A percentile compares a stretch with the other conserved stretches of the same genome.
Conservation (phyloP, 2,329 filamentous ascomycete genomes). For the Stagonosporopsis chrysanthemi region DNA sequence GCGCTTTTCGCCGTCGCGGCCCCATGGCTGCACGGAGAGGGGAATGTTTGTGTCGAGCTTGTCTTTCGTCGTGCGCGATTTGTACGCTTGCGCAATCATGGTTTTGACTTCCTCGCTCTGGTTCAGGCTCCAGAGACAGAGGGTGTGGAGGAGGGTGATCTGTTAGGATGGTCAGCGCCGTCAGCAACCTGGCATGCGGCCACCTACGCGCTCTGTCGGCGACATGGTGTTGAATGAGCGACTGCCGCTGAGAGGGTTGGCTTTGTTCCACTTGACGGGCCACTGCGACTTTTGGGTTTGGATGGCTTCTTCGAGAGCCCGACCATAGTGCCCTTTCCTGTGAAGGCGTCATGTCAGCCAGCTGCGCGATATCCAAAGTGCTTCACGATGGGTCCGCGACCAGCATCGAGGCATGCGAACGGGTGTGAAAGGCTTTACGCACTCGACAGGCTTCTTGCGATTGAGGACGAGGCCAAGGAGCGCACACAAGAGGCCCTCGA, state of each 20-base stretch:
- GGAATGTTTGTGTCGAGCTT: slow-evolving; percentile 82
- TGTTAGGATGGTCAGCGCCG: slow-evolving; percentile 52
- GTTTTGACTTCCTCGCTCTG: slow-evolving; percentile 84
- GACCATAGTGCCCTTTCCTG: slow-evolving; percentile 89
- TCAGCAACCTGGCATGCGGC: slow-evolving; percentile 11
- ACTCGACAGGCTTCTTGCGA: slow-evolving; percentile 99
- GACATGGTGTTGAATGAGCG: slow-evolving; percentile 83
- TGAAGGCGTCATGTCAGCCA: slow-evolving; percentile 42
- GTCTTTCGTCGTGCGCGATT: slow-evolving; percentile 79
- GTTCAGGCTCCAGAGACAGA: slow-evolving; percentile 87
- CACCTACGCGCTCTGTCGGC: slow-evolving; percentile 76
- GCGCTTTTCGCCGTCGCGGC: slow-evolving; percentile 85
- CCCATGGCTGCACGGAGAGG: slow-evolving; percentile 89
- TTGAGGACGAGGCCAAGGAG: slow-evolving; percentile 88
- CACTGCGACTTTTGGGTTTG: slow-evolving; percentile 86
- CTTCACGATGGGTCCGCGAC: slow-evolving; percentile 30
- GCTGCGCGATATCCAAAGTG: slow-evolving; percentile 16
- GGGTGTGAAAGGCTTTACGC: slow-evolving; percentile 55
- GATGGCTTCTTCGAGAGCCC: slow-evolving; percentile 93
- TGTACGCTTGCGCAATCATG: slow-evolving; percentile 77
- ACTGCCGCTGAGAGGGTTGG: slow-evolving; percentile 82
- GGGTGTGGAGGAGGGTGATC: slow-evolving; percentile 82
- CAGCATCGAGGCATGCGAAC: slow-evolving; percentile 13
- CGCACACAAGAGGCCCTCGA: slow-evolving; percentile 88
- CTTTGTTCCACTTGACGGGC: slow-evolving; percentile 81